Evolutionary conservation across 1,284 basidiomycete species (phyloP), one percentile per base, ranked within the genome.

Genomic region (Garcileccinum viscosum): DNA sequence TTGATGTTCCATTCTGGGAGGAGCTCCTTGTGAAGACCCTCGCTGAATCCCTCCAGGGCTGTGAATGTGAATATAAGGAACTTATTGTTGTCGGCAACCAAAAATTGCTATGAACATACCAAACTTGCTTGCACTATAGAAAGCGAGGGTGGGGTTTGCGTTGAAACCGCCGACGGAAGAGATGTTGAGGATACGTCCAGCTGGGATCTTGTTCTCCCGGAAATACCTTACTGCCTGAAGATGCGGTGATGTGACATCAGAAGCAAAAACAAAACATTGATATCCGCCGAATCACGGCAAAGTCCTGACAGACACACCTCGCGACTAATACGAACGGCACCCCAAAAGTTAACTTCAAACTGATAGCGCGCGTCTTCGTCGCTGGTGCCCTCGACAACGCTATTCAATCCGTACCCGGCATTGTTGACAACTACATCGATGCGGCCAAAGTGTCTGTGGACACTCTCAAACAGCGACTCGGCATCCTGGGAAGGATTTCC

Each of bases 351-450:
- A 5, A 81, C 78, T 30, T 84, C 82, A 30, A 84, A 79, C 59
- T 81, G 70, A n/a, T 64, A 61, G 0, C 80, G 76, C 0, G 78
- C 81, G 1, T 69, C 73, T 40, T 76, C 76, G 6, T 82, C 80
- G 37, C 62, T 74, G 14, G 74, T 64, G 2, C 61, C 50, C 44
- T 80, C 78, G 4, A 79, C 69, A 60, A 80, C 70, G 24, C 77
- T 70, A 30, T 63, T 70, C 61, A 80, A 32, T 2, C 74, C 72
- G 27, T 74, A 78, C 9, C 78, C 76, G 1, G 85, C 85, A 62
- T 86, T 86, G 74, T 84, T 86, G 68, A 84, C 78, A 5, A 86
- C 81, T 17, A 85, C 80, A 63, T 86, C 84, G 30, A 85, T 67
- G 19, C 82, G 77, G 8, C 83, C 85, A 69, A 85, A 85, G n/a